Evolutionary conservation across 352 stramenopile species (phyloP).

Genomic region (Globisporangium nodosum): DNA sequence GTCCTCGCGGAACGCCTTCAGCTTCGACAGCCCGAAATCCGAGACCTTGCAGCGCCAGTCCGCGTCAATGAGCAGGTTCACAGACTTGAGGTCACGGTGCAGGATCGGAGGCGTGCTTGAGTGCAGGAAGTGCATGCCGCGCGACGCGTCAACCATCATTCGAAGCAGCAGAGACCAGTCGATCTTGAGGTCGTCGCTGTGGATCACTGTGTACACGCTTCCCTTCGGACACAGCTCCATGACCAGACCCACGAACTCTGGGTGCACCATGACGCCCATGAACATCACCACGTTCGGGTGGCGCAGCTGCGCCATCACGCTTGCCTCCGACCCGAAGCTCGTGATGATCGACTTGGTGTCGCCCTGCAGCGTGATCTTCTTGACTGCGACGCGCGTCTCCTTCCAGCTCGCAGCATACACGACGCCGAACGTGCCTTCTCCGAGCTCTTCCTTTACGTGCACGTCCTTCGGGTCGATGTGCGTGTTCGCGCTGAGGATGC

Average conservation of each 20-base stretch:
- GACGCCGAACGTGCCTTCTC: conserved; percentile 68
- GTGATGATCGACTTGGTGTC: conserved; percentile 80
- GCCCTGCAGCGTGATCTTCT: conserved; percentile 79
- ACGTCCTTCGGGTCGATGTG: conserved; percentile 85
- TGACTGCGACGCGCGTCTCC: conserved; percentile 74
- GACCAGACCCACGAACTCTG: conserved; percentile 78
- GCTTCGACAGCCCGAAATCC: conserved; percentile 85
- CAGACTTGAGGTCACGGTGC: conserved; percentile 87
- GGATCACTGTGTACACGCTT: conserved; percentile 80
- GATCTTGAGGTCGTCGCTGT: conserved; percentile 70
- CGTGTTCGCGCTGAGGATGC: conserved; percentile 72
- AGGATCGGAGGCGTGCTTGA: conserved; percentile 84
- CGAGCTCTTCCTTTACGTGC: conserved; percentile 71
- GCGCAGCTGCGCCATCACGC: conserved; percentile 77
- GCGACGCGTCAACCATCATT: conserved; percentile 85
- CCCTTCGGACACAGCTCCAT: conserved; percentile 88
- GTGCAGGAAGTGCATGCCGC: conserved; percentile 90
- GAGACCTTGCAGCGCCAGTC: conserved; percentile 89
- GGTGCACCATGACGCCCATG: conserved; percentile 88
- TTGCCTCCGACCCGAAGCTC: conserved; percentile 75
- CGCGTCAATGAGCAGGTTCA: conserved; percentile 86
- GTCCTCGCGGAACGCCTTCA: conserved; percentile 75
- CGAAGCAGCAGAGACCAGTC: conserved; percentile 83
- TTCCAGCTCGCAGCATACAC: conserved; percentile 80
- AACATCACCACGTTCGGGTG: conserved; percentile 89